Evolutionary conservation across 78 protist genomes (phyloP).

Genomic region (Dictyostelium citrinum): DNA sequence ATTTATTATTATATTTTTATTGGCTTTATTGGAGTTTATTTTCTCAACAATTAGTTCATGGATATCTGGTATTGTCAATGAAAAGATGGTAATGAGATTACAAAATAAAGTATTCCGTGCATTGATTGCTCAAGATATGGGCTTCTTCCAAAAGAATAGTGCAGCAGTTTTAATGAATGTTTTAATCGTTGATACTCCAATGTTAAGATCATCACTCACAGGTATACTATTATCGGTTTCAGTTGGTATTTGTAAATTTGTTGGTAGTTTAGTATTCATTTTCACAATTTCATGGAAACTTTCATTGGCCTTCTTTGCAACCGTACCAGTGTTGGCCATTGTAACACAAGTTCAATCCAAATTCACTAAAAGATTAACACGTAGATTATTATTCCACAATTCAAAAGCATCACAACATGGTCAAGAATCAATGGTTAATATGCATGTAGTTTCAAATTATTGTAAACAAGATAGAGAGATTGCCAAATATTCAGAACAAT

Average conservation of each 20-base stretch:
- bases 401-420: constrained; percentile 34
- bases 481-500: neutral
- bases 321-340: constrained; percentile 41
- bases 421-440: constrained; percentile 44
- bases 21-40: constrained; percentile 47
- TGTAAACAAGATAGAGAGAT: constrained; percentile 56
- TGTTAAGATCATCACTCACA: constrained; percentile 56
- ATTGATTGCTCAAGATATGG: constrained; percentile 59
- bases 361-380: constrained; percentile 54
- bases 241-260: constrained; percentile 57
- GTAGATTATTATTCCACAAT: constrained; percentile 20
- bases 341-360: constrained; percentile 40
- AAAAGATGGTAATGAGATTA: constrained; percentile 39
- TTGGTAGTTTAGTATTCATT: constrained; percentile 69
- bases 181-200: constrained; percentile 62
- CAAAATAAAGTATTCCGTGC: constrained; percentile 60
- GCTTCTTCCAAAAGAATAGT: constrained; percentile 57
- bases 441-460: constrained; percentile 60
- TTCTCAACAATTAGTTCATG: constrained; percentile 62
- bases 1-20: constrained; percentile 37
- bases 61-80: constrained; percentile 72
- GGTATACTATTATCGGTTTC: constrained; percentile 52
- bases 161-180: constrained; percentile 46
- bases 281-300: constrained; percentile 69
- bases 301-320: constrained; percentile 58